phyloP scores from a whole-genome alignment of 352 stramenopile species.

The Globisporangium cederbergense region DNA sequence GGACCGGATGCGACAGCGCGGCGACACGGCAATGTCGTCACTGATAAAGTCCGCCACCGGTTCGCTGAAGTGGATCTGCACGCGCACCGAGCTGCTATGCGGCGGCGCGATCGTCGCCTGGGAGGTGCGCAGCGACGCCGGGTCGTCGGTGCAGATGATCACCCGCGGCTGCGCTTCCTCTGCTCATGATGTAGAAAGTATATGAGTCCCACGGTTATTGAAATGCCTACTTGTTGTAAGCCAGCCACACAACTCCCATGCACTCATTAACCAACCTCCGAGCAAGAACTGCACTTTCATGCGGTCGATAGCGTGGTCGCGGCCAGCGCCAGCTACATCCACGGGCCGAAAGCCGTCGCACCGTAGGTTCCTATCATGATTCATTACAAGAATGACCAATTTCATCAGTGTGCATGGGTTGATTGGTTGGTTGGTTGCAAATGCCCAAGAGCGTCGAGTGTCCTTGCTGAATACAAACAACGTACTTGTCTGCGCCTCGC shows the following conservation, averaged over 20 bases:
- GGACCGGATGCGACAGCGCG: constrained; percentile 23
- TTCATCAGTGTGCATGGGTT: background rate
- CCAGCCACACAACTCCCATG: no score
- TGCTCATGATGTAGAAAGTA: background rate
- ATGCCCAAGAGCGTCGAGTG: no score
- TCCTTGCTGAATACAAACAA: constrained; percentile 3
- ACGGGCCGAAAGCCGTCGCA: constrained; percentile 41
- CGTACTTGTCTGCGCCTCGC: constrained; percentile 62
- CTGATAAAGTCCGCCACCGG: constrained; percentile 54
- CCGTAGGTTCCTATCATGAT: constrained; percentile 33
- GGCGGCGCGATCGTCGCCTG: constrained; percentile 2
- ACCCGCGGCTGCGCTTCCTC: constrained; percentile 17
- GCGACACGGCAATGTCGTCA: constrained; percentile 38
- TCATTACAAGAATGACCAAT: background rate
- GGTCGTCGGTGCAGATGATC: constrained; percentile 16
- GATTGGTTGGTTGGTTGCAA: background rate
- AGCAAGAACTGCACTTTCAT: constrained; percentile 71
- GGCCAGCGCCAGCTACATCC: constrained; percentile 45
- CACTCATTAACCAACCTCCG: constrained; percentile 28
- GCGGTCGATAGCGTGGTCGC: constrained; percentile 34
- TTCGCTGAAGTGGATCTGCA: constrained; percentile 78
- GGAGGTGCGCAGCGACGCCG: constrained; percentile 5
- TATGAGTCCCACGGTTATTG: no score
- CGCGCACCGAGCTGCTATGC: constrained; percentile 7
- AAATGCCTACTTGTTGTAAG: no score